Conservation (phyloP, 1,284 basidiomycete genomes). For the Tremellales sp. region DNA sequence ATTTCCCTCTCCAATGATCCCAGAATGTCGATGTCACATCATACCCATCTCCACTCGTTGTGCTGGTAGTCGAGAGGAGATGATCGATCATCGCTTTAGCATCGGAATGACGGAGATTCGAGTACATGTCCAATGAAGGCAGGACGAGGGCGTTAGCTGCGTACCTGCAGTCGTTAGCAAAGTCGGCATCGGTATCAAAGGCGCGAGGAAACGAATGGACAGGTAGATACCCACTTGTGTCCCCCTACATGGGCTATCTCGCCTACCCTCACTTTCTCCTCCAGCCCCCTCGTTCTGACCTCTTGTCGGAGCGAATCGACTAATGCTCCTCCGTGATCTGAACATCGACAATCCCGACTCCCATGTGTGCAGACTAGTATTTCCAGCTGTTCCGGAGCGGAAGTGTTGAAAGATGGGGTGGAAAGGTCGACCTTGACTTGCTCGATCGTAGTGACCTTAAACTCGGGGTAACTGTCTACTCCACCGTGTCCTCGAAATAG, state of each 20-base stretch:
- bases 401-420: no score
- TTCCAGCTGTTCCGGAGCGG: no score
- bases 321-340: constrained; percentile 57
- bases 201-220: constrained; percentile 13
- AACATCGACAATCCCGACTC: constrained; percentile 68
- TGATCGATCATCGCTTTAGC: constrained; percentile 57
- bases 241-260: constrained; percentile 77
- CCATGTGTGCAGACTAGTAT: constrained; percentile 72
- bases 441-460: no score
- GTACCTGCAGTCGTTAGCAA: constrained; percentile 52
- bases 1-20: constrained; percentile 65
- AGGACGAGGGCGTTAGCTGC: constrained; percentile 73
- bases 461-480: no score
- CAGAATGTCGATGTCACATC: constrained; percentile 26
- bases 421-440: no score
- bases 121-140: constrained; percentile 74
- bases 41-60: no score
- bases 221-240: constrained; percentile 61
- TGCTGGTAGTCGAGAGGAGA: constrained; percentile 41
- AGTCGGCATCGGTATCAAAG: not conserved
- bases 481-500: no score
- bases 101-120: constrained; percentile 57
- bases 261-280: constrained; percentile 50
- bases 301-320: constrained; percentile 41
- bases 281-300: constrained; percentile 34